Evolutionary conservation across 192 early-diverging fungal species (phyloP), one percentile per base, ranked within the genome.

Genomic region (Oehlia diaphana): DNA sequence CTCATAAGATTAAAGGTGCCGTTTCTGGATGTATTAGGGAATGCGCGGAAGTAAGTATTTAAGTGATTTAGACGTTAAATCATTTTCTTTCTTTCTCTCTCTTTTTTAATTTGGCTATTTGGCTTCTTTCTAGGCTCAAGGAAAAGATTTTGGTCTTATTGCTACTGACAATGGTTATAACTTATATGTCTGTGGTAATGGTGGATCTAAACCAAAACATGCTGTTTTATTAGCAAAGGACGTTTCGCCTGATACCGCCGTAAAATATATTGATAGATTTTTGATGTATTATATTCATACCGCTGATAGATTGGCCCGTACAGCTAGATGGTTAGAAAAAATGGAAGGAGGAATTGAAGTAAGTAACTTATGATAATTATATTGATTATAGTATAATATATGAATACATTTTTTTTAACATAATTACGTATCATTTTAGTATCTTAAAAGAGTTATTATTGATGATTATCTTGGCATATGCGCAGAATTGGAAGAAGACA

Each of bases 111-210:
- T 58, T 21, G 6, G 3, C 13, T 19, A 4, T 58, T 58, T 42
- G 5, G 0, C 39, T 58, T 16, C 5, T 58, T 58, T 21, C 53
- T 58, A 58, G 64, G 87, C 87, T 53, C 87, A 85, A 62, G 79
- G 77, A 78, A 83, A 81, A 77, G 83, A 84, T 74, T 84, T 86
- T 73, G 83, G 79, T 66, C 76, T 88, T 50, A 93, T 92, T 77
- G 91, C 91, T 10, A 93, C 92, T 16, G 92, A 92, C 23, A 92
- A 92, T 63, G 91, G 91, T 0, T 92, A 87, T 82, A 92, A 93
- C 74, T 35, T 92, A 13, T 92, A 92, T 72, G 91, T 92, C 23
- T 89, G 90, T 50, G 91, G 91, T 21, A 92, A 92, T 79, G 91
- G 91, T 63, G 91, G 91, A 26, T 81, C 90, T 9, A 89, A 85